Base-by-base conservation (phyloP, 495 filamentous ascomycete species). In the Trichoderma reesei region DNA sequence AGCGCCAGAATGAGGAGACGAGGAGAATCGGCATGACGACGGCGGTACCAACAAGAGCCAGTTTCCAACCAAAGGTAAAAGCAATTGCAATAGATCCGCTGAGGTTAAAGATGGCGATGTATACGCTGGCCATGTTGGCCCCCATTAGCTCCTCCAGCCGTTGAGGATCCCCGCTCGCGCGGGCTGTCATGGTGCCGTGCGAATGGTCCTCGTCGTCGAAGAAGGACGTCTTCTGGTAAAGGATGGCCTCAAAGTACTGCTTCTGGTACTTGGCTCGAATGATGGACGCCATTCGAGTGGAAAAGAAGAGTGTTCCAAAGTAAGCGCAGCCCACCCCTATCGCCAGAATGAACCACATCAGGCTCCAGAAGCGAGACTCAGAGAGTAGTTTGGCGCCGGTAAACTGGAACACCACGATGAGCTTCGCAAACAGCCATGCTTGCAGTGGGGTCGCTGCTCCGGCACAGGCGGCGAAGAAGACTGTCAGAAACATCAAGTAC, bases 191-290 rank as follows among this genome's bases (percentile, higher is more conserved):
- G 13, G 87, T 79, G 3, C 88, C 88, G 6, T 81, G 76, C 0
- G 86, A 79, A 66, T 90, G 88, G 59, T 84, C 80, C 44, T 80
- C 75, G 3, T 73, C 70, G 71, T 91, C 88, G 65, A 87, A 91
- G 72, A 86, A 90, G 0, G 78, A 69, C 20, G 83, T 82, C 60
- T 83, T 82, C 65, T 86, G 82, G 65, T 72, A 74, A 26, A 88
- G 65, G 59, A 85, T 80, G 51, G 74, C 76, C 46, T 84, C 76
- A 63, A 89, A 81, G 65, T 86, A 83, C 68, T 89, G 78, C 56
- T 80, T 76, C 36, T 85, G 77, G 68, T 85, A 86, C 13, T 74
- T 74, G 6, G 79, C 63, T n/a, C 74, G 67, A 64, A 82, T 74
- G 66, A 73, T 68, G 60, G 74, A 62, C 67, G 79, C 75, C 33